Evolutionary conservation across 768 basidiomycete genomes (phyloP), one percentile per base, ranked within the genome.

Genomic region (Podaxis mareebaensis): DNA sequence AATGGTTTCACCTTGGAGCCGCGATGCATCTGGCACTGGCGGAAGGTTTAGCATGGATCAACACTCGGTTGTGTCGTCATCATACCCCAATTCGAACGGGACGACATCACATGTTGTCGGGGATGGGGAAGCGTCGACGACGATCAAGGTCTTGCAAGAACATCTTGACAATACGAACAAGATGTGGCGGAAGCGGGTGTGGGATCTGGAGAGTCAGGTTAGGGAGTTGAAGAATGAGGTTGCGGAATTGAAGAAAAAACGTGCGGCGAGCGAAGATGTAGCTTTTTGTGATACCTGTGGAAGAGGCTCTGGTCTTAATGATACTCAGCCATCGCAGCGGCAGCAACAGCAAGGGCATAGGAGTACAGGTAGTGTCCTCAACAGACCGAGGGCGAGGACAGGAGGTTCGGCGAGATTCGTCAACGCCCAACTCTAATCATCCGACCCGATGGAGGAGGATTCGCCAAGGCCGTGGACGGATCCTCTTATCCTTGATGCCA

Each of bases 151-250:
- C 20, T 73, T 91, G 39, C 89, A 87, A 68, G 85, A 90, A 36
- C 85, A 91, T 71, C 76, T 92, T 40, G 69, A 75, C 40, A 76
- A 78, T 8, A 75, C 86, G 26, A 85, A 87, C 59, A 81, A 82
- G 66, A 83, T 82, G 22, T 92, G 89, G 88, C 88, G 91, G 68
- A 83, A 79, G 62, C 87, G 90, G 63, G 82, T 92, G 56, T 86
- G 83, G 87, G 91, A 92, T 69, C 76, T 93, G 56, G 90, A 90
- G 69, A 83, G 84, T 12, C 89, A 90, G 70, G 83, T 93, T 51
- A 83, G 83, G 53, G 87, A 89, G 70, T 76, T 94, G 62, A 87
- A 89, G 66, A 79, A 82, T 20, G 89, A 93, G 71, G 71, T 93
- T 38, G 86, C 88, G 38, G 82, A 80, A 26, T 74, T 87, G 46